Base-by-base conservation (phyloP, 805 yeast species). In the Metschnikowia lachancei region DNA sequence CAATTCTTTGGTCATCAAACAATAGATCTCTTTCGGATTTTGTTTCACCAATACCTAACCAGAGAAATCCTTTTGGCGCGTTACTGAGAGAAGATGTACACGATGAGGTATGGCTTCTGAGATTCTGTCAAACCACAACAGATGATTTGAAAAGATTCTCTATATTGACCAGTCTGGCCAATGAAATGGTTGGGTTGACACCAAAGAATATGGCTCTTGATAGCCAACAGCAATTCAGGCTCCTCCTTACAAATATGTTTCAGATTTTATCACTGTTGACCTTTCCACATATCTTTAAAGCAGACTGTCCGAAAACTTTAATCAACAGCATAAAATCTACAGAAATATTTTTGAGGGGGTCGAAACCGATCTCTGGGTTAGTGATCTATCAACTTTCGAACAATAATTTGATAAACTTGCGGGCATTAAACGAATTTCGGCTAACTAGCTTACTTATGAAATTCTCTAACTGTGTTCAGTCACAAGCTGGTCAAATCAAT, bases 311-410 rank as follows among this genome's bases (percentile, higher is more conserved):
- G 4, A 57, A 57, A 34, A 52, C 78, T 3, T 56, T 87, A 13
- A 70, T 80, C 1, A 78, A 77, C 53, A 80, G 87, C 0, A 75
- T 86, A 17, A 79, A 80, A 45, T 77, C 87, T 2, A 63, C 78
- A 7, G 96, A 88, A 56, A 78, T 87, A 11, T 66, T 85, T 0
- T 60, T 83, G 26, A 69, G 95, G 48, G 87, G 87, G 0, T 58
- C 65, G 1, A 22, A 35, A 10, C 54, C 67, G 1, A 55, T 61
- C 16, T 73, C 73, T 1, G 75, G 75, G 0, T 52, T 81, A 11
- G 58, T 85, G 0, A 65, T 81, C 2, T 70, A 73, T 34, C 89
- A 83, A 46, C 53, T 88, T 3, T 77, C 88, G 0, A 77, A 81
- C 54, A 89, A 85, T 50, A 64, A 76, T 1, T 54, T 87, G 36